Conservation (phyloP, 1,284 basidiomycete species). For the Ustilago hordei region DNA sequence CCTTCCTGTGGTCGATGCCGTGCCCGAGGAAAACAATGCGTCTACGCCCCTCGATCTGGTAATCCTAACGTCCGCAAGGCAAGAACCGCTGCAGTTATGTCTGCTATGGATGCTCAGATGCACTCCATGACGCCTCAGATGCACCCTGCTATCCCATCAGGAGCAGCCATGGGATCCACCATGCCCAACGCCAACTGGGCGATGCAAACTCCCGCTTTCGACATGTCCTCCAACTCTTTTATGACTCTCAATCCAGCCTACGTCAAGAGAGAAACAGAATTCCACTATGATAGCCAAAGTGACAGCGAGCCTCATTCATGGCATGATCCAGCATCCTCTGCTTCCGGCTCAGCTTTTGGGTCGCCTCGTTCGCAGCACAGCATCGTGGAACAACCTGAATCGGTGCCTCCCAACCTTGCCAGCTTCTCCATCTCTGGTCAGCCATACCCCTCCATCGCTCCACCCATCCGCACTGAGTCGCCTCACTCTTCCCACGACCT, state of each 20-base stretch:
- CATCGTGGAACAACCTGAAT: conserved; percentile 29
- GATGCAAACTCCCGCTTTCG: conserved; percentile 27
- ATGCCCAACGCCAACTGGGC: conserved; percentile 35
- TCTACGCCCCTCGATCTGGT: conserved; percentile 60
- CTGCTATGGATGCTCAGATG: conserved; percentile 24
- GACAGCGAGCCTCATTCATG: conserved; percentile 43
- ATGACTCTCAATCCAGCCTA: conserved; percentile 34
- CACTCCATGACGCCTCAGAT: conserved; percentile 32
- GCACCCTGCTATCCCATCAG: conserved; percentile 8
- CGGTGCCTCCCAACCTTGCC: conserved; percentile 39
- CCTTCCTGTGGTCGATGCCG: conserved; percentile 62
- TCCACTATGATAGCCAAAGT: conserved; percentile 51
- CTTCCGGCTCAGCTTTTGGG: conserved; percentile 32
- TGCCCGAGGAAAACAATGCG: conserved; percentile 57
- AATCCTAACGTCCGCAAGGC: conserved; percentile 61
- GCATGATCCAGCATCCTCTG: conserved; percentile 38
- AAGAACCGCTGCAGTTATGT: conserved; percentile 26
- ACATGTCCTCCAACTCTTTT: conserved; percentile 24
- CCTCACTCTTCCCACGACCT: conserved; percentile 44
- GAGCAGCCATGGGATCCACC: conserved; percentile 16
- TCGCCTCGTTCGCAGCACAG: conserved; percentile 39
- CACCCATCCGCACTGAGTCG: conserved; percentile 47
- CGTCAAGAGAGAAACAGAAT: conserved; percentile 38
- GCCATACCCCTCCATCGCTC: conserved; percentile 17
- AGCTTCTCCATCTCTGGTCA: conserved; percentile 34